Conservation (phyloP, 2,329 filamentous ascomycete species). For the Cytospora chrysosperma region DNA sequence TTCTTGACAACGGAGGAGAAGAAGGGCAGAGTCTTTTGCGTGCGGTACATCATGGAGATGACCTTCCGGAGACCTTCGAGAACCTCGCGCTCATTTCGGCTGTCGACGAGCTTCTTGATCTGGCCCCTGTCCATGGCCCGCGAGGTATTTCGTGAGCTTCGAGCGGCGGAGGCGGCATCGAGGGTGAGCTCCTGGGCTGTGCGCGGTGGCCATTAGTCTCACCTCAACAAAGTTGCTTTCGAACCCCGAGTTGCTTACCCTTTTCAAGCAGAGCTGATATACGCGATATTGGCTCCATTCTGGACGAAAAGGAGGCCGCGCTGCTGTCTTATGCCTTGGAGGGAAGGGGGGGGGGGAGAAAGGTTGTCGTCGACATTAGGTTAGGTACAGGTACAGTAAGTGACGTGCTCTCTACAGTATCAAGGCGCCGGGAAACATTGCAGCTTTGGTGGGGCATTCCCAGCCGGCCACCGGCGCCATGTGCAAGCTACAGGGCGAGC, state of each 20-base stretch:
- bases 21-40: constrained; percentile 83
- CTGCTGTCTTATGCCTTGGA: not conserved
- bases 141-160: constrained; percentile 60
- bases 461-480: constrained; percentile 8
- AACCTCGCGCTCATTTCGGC: constrained; percentile 87
- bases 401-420: not conserved
- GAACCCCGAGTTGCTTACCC: constrained; percentile 57
- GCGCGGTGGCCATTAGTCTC: constrained; percentile 21
- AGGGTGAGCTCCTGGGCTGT: constrained; percentile 93
- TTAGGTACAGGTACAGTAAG: not conserved
- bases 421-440: not conserved
- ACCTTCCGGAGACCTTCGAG: constrained; percentile 88
- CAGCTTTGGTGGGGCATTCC: constrained; percentile 9
- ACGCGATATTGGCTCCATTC: constrained; percentile 93
- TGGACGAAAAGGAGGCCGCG: not conserved
- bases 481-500: not conserved
- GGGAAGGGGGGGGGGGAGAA: not conserved
- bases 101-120: constrained; percentile 93
- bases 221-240: not conserved
- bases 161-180: constrained; percentile 89
- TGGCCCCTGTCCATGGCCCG: constrained; percentile 73
- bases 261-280: constrained; percentile 94
- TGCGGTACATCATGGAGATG: constrained; percentile 91
- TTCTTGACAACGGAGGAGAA: constrained; percentile 99
- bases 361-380: not conserved